These are phyloP conservation scores for Emergomyces pasteurianus DNA, from an alignment of 2,329 filamentous ascomycete species.

Conservation along the genomic window DNA sequence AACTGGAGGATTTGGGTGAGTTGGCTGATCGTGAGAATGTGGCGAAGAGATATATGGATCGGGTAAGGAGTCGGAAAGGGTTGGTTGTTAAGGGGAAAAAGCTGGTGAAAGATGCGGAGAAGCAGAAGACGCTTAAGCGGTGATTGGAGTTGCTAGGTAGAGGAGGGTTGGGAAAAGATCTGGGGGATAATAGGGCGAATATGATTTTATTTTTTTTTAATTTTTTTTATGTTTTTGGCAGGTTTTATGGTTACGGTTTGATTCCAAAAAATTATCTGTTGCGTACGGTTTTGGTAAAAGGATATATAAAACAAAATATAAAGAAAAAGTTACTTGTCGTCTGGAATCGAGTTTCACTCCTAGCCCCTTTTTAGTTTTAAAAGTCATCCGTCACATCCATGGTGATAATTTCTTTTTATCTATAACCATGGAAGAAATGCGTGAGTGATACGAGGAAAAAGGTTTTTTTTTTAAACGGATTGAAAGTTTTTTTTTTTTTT, in stretches of 20 bases:
- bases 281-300: not conserved
- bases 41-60: slow-evolving; percentile 90
- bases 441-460: too few species aligned
- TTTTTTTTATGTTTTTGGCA: not conserved
- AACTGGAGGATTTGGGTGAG: slow-evolving; percentile 91
- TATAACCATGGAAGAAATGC: too few species aligned
- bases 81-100: slow-evolving; percentile 67
- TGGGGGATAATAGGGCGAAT: not conserved
- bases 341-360: not conserved
- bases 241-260: not conserved
- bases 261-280: not conserved
- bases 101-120: slow-evolving; percentile 75
- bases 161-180: not conserved
- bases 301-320: not conserved
- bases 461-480: too few species aligned
- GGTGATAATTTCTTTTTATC: too few species aligned
- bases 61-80: slow-evolving; percentile 75
- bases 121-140: slow-evolving; percentile 65
- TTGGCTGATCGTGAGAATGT: slow-evolving; percentile 90
- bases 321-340: not conserved
- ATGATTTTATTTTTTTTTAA: not conserved
- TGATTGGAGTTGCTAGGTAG: slow-evolving; percentile 10
- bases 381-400: too few species aligned
- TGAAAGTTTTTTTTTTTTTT: too few species aligned
- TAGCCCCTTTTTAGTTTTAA: not conserved